phyloP scores from a whole-genome alignment of 2,329 filamentous ascomycete species.

The Fusarium tupiense region DNA sequence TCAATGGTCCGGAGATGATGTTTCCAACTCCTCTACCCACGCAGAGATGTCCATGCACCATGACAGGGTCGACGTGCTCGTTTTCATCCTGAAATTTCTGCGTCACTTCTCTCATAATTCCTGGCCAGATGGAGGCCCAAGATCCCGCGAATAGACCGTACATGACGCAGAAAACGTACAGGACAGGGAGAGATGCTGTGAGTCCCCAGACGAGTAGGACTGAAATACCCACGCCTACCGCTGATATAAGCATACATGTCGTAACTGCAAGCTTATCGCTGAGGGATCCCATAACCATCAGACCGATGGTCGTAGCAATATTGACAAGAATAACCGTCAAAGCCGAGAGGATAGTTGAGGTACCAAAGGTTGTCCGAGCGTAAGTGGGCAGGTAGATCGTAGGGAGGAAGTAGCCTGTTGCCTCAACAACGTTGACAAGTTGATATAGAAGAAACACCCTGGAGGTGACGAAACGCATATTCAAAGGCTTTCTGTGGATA shows the following conservation, averaged over 20 bases:
- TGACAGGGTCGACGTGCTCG: slow-evolving; percentile 50
- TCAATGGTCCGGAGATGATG: slow-evolving; percentile 63
- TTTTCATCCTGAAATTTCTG: slow-evolving; percentile 15
- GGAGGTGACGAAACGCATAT: slow-evolving; percentile 59
- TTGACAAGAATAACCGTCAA: slow-evolving; percentile 66
- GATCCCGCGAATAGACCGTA: slow-evolving; percentile 71
- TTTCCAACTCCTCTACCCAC: slow-evolving; percentile 68
- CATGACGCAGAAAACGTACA: slow-evolving; percentile 69
- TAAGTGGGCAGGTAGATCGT: slow-evolving; percentile 67
- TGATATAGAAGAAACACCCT: slow-evolving; percentile 64
- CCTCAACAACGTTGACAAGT: slow-evolving; percentile 64
- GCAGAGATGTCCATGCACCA: slow-evolving; percentile 65
- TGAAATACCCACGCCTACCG: slow-evolving; percentile 61
- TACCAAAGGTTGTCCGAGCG: slow-evolving; percentile 56
- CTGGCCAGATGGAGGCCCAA: slow-evolving; percentile 68
- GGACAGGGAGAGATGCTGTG: slow-evolving; percentile 57
- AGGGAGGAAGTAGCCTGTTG: slow-evolving; percentile 67
- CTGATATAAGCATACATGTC: slow-evolving; percentile 63
- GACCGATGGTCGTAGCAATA: slow-evolving; percentile 63
- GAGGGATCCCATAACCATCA: slow-evolving; percentile 53
- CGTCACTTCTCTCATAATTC: slow-evolving; percentile 55
- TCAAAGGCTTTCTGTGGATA: slow-evolving; percentile 45
- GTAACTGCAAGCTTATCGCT: slow-evolving; percentile 60
- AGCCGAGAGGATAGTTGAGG: slow-evolving; percentile 57
- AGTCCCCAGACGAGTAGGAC: slow-evolving; percentile 69